A percentile compares a stretch with the other conserved stretches of the same genome.
These are phyloP conservation scores for Eleusine coracana DNA, from an alignment of 176 grass and related monocot genomes.

Conservation along the genomic window DNA sequence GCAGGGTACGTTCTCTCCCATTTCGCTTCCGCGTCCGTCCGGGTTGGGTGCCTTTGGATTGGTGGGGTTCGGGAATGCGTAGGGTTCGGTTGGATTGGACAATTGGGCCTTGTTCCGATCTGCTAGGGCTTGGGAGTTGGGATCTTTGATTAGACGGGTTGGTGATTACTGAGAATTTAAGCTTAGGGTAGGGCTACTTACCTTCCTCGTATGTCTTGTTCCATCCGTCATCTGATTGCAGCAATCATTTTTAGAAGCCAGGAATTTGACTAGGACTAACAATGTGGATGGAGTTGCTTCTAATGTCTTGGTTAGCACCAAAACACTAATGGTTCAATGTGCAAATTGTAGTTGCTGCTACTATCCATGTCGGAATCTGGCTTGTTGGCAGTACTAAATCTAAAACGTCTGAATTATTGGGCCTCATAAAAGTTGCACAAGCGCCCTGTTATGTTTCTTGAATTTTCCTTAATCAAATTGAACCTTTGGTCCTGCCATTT, in stretches of 20 bases:
- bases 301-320: not conserved
- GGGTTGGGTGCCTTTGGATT: not conserved
- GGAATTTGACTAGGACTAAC: not conserved
- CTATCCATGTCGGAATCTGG: not conserved
- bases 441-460: not conserved
- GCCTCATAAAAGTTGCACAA: not conserved
- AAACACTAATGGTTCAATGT: not conserved
- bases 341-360: not conserved
- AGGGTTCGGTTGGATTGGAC: not conserved
- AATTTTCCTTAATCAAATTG: not conserved
- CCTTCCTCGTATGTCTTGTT: not conserved
- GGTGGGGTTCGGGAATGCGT: not conserved
- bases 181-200: not conserved
- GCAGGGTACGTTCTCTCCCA: constrained; percentile 20
- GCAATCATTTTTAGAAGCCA: not conserved
- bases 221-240: not conserved
- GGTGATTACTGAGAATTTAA: not conserved
- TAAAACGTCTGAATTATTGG: not conserved
- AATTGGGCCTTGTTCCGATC: not conserved
- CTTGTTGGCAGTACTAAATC: not conserved
- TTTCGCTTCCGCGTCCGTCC: not conserved
- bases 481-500: not conserved
- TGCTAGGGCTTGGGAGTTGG: not conserved
- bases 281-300: not conserved
- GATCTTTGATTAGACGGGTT: not conserved